phyloP scores from a whole-genome alignment of 352 stramenopile genomes.

The Globisporangium rhizosaccharum region DNA sequence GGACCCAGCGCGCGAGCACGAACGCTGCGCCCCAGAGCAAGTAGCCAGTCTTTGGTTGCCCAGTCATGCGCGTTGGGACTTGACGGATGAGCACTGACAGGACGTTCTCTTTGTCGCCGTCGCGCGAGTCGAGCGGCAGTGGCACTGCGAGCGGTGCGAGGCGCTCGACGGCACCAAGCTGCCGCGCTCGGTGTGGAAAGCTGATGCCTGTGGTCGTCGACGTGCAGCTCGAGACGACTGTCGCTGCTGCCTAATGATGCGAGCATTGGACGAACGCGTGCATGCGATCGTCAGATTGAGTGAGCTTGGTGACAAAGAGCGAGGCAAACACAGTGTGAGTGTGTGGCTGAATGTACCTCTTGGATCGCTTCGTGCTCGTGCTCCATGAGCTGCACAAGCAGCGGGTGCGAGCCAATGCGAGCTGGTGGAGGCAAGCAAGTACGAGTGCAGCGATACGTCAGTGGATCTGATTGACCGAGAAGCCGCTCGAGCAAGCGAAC shows the following conservation, averaged over 20 bases:
- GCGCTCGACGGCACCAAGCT: constrained; percentile 52
- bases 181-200: constrained; percentile 58
- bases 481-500: not conserved
- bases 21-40: constrained; percentile 78
- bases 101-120: constrained; percentile 23
- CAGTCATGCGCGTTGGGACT: constrained; percentile 78
- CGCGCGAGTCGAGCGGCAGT: constrained; percentile 57
- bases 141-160: constrained; percentile 45
- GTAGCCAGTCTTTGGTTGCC: constrained; percentile 83
- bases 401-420: constrained; percentile 51
- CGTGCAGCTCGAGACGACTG: constrained; percentile 63
- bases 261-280: not conserved
- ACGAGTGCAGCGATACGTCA: not conserved
- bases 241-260: constrained; percentile 39
- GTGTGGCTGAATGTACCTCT: constrained; percentile 30
- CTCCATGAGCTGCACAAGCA: constrained; percentile 76
- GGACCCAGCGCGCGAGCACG: constrained; percentile 76
- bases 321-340: not conserved
- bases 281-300: not conserved
- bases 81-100: constrained; percentile 72
- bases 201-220: constrained; percentile 57
- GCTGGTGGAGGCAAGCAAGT: constrained; percentile 22
- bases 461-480: not conserved
- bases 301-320: not conserved
- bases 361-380: constrained; percentile 70